Base-by-base conservation (phyloP, 2,329 filamentous ascomycete species). In the Diaporthe citri region DNA sequence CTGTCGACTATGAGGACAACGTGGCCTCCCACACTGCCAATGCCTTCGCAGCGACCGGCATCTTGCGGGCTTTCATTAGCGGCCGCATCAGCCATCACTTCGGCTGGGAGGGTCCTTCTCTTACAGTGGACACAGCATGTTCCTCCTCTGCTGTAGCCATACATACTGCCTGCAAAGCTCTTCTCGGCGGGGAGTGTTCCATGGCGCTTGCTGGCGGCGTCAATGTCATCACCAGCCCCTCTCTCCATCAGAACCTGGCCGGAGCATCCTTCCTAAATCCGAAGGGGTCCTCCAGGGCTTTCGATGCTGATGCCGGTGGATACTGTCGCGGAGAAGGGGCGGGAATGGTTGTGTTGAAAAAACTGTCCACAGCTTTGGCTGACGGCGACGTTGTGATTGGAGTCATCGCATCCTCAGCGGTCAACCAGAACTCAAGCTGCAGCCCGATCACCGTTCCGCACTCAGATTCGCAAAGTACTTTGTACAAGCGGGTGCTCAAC, bases 301-400 rank as follows among this genome's bases (percentile, higher is more conserved):
- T 86, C 60, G 87, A 88, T 71, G 81, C 83, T 22, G 80, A 80
- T 34, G 89, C 88, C 1, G 87, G 89, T 79, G 89, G 89, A 7
- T 91, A 90, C 76, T 89, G 87, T 75, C 85, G 89, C 20, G 87
- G 82, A 3, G 89, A 91, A 70, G 88, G 84, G 12, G 82, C 86
- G 41, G 88, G 83, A 0, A 81, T 85, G 10, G 81, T 91, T 4
- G 82, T 90, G 5, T 76, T 91, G 36, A 91, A 90, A 79, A 80
- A 84, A 10, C 79, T 90, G 1, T 82, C 85, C 20, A 84, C 88
- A 78, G 90, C 90, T 5, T 71, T 86, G 25, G 84, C 83, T 2
- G 89, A 91, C 64, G 87, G 87, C 2, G 87, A 91, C 76, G 81
- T 81, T 4, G 85, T 91, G 41, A 74, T 86, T 1, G 88, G 83